Percentiles rank a stretch among this genome's conserved stretches.
Conservation (phyloP, 192 early-diverging fungal genomes). For the Coemansia sp. region DNA sequence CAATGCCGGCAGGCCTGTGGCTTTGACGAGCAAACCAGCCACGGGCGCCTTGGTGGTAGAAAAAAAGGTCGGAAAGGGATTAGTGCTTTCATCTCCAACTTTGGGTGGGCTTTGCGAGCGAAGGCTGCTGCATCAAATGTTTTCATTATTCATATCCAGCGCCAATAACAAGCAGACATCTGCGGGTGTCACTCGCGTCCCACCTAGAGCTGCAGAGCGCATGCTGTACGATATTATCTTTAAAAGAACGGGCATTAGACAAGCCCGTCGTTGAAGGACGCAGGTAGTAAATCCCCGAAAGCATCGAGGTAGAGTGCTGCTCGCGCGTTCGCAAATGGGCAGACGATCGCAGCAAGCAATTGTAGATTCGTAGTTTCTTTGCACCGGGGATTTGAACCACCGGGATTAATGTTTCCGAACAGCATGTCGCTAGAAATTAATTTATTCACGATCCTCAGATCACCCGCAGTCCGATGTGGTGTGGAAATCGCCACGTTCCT, state of each 20-base stretch:
- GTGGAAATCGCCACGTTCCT: too few species aligned
- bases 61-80: too few species aligned
- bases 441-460: too few species aligned
- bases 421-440: too few species aligned
- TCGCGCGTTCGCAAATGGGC: neutral
- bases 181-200: neutral
- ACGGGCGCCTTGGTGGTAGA: too few species aligned
- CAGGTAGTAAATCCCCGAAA: neutral
- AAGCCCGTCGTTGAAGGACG: too few species aligned
- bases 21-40: constrained; percentile 1
- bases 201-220: neutral
- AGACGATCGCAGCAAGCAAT: neutral
- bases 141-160: neutral
- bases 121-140: neutral
- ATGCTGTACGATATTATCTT: constrained; percentile 3
- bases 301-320: neutral
- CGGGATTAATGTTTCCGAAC: too few species aligned
- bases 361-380: neutral
- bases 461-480: too few species aligned
- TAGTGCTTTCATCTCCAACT: neutral
- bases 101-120: too few species aligned
- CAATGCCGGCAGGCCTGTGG: neutral
- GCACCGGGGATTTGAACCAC: too few species aligned
- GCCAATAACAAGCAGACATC: neutral
- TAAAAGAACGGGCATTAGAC: neutral